A percentile compares a stretch with the other conserved stretches of the same genome.
phyloP scores from a whole-genome alignment of 1,139 yeast species.

The Saccharomycopsis hybrid region DNA sequence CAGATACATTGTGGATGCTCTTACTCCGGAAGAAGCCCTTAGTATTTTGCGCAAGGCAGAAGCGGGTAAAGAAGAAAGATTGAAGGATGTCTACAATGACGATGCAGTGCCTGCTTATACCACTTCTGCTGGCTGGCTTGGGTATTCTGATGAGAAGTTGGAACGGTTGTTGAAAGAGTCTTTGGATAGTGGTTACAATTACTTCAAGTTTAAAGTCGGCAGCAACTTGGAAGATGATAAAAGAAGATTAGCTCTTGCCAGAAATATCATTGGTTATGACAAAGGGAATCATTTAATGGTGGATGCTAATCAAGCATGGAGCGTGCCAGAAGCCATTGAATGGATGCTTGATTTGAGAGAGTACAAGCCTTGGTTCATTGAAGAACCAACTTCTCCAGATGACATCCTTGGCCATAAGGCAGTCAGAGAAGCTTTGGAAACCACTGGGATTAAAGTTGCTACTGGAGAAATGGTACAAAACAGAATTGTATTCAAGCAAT shows the following conservation, averaged over 20 bases:
- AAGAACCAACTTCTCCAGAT: slow-evolving; percentile 38
- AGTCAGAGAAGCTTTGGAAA: slow-evolving; percentile 32
- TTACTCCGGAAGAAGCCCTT: slow-evolving; percentile 35
- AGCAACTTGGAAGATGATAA: slow-evolving; percentile 32
- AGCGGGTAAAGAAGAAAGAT: slow-evolving; percentile 30
- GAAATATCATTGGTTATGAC: slow-evolving; percentile 35
- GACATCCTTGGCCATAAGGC: slow-evolving; percentile 35
- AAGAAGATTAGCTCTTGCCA: slow-evolving; percentile 31
- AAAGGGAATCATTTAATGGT: slow-evolving; percentile 29
- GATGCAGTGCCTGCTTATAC: slow-evolving; percentile 39
- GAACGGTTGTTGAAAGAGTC: slow-evolving; percentile 29
- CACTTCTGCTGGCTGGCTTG: slow-evolving; percentile 41
- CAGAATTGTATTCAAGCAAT: slow-evolving; percentile 35
- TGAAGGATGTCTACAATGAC: slow-evolving; percentile 31
- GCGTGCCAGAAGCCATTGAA: slow-evolving; percentile 36
- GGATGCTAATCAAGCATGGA: slow-evolving; percentile 37
- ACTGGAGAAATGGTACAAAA: slow-evolving; percentile 39
- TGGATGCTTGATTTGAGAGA: slow-evolving; percentile 33
- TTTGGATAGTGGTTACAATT: slow-evolving; percentile 33
- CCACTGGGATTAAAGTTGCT: slow-evolving; percentile 35
- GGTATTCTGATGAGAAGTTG: slow-evolving; percentile 37
- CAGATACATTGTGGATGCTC: slow-evolving; percentile 35
- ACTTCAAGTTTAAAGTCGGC: slow-evolving; percentile 39
- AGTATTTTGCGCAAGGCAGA: slow-evolving; percentile 28
- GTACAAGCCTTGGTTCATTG: slow-evolving; percentile 36